These are phyloP conservation scores for Didymellaceae sp. DNA, from an alignment of 2,329 filamentous ascomycete genomes.

Conservation along the genomic window DNA sequence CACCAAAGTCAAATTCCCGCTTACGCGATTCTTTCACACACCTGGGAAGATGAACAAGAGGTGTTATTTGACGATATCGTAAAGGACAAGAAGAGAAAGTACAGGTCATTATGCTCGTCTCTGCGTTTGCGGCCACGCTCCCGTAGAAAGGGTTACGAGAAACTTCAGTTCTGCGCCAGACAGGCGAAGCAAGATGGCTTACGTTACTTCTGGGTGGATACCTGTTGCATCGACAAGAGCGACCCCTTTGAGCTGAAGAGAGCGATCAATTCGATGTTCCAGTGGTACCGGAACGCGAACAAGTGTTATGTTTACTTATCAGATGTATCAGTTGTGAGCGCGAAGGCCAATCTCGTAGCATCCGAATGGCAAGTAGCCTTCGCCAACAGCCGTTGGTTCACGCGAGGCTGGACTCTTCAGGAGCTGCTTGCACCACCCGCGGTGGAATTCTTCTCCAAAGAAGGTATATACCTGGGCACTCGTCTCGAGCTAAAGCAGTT, in stretches of 20 bases:
- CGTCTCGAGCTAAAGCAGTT: conserved; percentile 11
- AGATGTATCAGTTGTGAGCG: conserved; percentile 12
- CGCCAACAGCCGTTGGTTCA: conserved; percentile 23
- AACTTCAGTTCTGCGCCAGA: conserved; percentile 24
- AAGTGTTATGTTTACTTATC: conserved; percentile 30
- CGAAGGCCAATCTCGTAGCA: neutral
- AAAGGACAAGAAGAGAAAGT: neutral
- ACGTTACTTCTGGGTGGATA: conserved; percentile 19
- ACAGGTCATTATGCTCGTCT: neutral
- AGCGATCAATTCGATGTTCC: conserved; percentile 30
- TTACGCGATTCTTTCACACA: conserved; percentile 29
- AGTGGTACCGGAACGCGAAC: conserved; percentile 20
- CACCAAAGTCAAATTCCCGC: neutral
- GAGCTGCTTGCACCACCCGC: conserved; percentile 22
- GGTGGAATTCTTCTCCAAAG: conserved; percentile 22
- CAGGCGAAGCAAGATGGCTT: conserved; percentile 19
- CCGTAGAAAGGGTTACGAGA: conserved; percentile 4
- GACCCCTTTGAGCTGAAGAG: conserved; percentile 16
- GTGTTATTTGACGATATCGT: conserved; percentile 18
- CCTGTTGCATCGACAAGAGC: conserved; percentile 26
- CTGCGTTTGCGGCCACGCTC: neutral
- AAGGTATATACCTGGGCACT: conserved; percentile 11
- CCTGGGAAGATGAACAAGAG: conserved; percentile 18
- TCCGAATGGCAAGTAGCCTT: conserved; percentile 13
- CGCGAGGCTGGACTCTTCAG: conserved; percentile 27